Percentiles rank a stretch among this genome's conserved stretches.
These are phyloP conservation scores for Blepharisma undulans DNA, from an alignment of 169 alveolate species.

Conservation along the genomic window DNA sequence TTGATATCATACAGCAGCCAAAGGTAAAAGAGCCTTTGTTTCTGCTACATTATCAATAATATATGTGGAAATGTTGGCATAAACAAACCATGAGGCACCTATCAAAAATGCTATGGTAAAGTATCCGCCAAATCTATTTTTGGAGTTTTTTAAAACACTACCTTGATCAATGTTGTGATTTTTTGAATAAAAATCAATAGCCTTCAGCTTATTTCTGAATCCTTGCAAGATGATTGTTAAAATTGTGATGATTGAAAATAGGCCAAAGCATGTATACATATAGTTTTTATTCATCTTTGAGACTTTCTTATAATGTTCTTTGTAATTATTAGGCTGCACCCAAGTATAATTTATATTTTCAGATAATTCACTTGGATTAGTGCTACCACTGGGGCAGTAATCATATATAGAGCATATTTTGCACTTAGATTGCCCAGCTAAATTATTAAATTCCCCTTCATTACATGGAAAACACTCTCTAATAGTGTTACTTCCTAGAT, in stretches of 20 bases:
- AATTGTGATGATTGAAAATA: neutral
- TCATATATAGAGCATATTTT: neutral
- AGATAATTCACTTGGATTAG: neutral
- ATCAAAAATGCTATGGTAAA: neutral
- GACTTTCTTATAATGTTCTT: neutral
- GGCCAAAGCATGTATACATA: neutral
- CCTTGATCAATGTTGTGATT: neutral
- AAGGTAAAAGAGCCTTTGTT: constrained; percentile 31
- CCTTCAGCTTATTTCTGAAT: neutral
- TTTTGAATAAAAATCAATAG: neutral
- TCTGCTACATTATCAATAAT: constrained; percentile 1
- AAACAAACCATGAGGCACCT: neutral
- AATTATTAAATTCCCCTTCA: neutral
- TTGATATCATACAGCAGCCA: neutral
- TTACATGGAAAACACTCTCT: constrained; percentile 13
- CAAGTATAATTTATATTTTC: neutral
- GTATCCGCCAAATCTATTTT: neutral
- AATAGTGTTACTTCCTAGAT: neutral
- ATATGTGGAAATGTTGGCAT: neutral
- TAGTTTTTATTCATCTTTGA: neutral
- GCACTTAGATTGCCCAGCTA: neutral
- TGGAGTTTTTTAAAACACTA: neutral
- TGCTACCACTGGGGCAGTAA: constrained; percentile 11
- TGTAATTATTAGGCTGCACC: neutral
- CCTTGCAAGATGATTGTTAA: neutral